A percentile compares a stretch with the other conserved stretches of the same genome.
phyloP scores from a whole-genome alignment of 345 rosid genomes.

The Carallia pectinifolia region DNA sequence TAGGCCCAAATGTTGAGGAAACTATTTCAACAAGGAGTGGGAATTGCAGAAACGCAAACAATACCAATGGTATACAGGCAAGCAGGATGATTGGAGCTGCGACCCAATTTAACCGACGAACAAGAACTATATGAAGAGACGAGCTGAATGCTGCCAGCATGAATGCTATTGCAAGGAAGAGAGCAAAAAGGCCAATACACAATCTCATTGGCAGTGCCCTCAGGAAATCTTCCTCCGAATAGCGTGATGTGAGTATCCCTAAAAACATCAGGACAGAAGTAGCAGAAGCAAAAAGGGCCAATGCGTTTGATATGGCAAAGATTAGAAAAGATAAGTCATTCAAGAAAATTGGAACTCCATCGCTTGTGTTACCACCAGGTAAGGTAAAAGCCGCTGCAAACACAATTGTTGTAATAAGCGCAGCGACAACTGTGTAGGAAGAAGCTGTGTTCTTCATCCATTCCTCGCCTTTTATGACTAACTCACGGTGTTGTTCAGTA shows the following conservation, averaged over 20 bases:
- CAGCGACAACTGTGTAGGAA: slow-evolving; percentile 16
- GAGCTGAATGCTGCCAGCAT: no score
- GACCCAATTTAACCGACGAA: slow-evolving; percentile 3
- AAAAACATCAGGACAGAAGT: slow-evolving; percentile 17
- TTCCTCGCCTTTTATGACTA: slow-evolving; percentile 16
- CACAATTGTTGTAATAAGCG: slow-evolving; percentile 12
- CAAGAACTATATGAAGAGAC: slow-evolving; percentile 6
- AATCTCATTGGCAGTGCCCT: slow-evolving; percentile 9
- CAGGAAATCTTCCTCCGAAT: slow-evolving; percentile 20
- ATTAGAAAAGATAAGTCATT: not conserved
- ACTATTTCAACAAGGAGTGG: slow-evolving; percentile 13
- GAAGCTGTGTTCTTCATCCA: slow-evolving; percentile 28
- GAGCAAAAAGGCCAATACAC: slow-evolving; percentile 12
- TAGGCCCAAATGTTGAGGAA: slow-evolving; percentile 3
- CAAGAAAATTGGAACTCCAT: slow-evolving; percentile 6
- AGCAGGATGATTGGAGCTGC: slow-evolving; percentile 6
- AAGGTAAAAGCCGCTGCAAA: slow-evolving; percentile 22
- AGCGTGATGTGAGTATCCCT: slow-evolving; percentile 20
- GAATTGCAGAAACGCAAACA: slow-evolving; percentile 18
- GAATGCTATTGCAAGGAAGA: not conserved
- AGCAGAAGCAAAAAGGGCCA: slow-evolving; percentile 11
- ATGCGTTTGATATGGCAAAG: slow-evolving; percentile 1
- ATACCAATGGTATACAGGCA: slow-evolving; percentile 5
- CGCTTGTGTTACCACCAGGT: slow-evolving; percentile 7
- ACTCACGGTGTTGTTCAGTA: not conserved